A percentile compares a stretch with the other conserved stretches of the same genome.
These are phyloP conservation scores for Leptographium flavum DNA, from an alignment of 2,329 filamentous ascomycete genomes.

Conservation along the genomic window DNA sequence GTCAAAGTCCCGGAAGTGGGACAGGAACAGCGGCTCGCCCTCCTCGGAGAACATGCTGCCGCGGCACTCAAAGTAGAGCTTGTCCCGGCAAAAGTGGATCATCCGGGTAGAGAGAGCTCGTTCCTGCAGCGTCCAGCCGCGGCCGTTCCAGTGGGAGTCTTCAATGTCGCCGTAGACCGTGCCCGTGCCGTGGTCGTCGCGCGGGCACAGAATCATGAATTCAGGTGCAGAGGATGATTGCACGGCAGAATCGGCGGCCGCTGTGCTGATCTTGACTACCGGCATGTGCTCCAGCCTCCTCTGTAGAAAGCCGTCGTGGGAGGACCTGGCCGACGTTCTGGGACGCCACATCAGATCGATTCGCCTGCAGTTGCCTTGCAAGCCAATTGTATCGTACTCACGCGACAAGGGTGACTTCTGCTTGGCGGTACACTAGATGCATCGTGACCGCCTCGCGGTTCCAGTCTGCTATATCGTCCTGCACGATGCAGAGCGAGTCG, in stretches of 20 bases:
- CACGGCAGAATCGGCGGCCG: neutral
- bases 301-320: neutral
- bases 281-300: neutral
- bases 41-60: neutral
- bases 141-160: slow-evolving; percentile 4
- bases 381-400: too few species aligned
- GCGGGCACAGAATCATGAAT: neutral
- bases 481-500: slow-evolving; percentile 6
- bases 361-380: neutral
- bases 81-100: neutral
- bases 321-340: neutral
- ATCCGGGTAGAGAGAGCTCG: slow-evolving; percentile 3
- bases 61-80: neutral
- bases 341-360: neutral
- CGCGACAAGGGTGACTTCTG: slow-evolving; percentile 6
- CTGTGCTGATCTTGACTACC: neutral
- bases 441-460: slow-evolving; percentile 6
- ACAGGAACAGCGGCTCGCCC: neutral
- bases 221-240: too few species aligned
- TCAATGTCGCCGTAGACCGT: neutral
- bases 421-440: slow-evolving; percentile 11
- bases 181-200: neutral
- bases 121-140: slow-evolving; percentile 12
- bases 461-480: slow-evolving; percentile 5
- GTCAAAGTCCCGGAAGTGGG: neutral